Evolutionary conservation across 805 yeast species (phyloP), one percentile per base, ranked within the genome.

Genomic region (Ogataea paraovalis): DNA sequence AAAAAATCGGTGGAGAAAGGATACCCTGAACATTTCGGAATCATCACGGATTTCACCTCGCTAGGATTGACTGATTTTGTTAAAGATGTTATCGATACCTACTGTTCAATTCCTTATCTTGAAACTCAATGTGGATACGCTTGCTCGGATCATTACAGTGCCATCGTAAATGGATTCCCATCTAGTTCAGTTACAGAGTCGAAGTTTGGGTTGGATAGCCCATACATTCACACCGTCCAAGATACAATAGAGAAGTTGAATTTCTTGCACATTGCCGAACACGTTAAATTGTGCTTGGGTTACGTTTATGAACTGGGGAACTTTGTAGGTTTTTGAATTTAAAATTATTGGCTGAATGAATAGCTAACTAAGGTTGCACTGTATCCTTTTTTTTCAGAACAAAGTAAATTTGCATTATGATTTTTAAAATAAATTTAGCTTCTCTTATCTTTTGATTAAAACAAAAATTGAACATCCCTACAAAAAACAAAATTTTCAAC

Each of bases 141-240:
- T 0, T 91, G 98, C 66, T 85, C 96, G 16, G 98, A 92, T 69
- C 97, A 90, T 65, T 85, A 94, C 4, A 82, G 95, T 42, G 96
- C 96, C 0, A 66, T 81, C 44, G 82, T 85, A 61, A 79, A 78
- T 57, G 97, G 97, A 0, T 89, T 74, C 66, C 97, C 97, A 4
- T 77, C 89, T 9, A 79, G 89, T 28, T 87, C 89, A 66, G 85
- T 88, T 41, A 79, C 85, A 53, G 99, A 94, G 66, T 75, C 88
- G 39, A 84, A 77, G 48, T 76, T 88, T 64, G 75, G 78, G 46
- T 73, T 73, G 52, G 73, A 82, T 3, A 82, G 80, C 65, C 84
- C 83, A 41, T 83, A 72, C 60, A 85, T 90, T 53, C 99, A 92
- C 67, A 76, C 86, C 37, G 75, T 80, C 1, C 64, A 77, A 65